These are phyloP conservation scores for Neurospora sp. DNA, from an alignment of 495 filamentous ascomycete genomes.

Conservation along the genomic window DNA sequence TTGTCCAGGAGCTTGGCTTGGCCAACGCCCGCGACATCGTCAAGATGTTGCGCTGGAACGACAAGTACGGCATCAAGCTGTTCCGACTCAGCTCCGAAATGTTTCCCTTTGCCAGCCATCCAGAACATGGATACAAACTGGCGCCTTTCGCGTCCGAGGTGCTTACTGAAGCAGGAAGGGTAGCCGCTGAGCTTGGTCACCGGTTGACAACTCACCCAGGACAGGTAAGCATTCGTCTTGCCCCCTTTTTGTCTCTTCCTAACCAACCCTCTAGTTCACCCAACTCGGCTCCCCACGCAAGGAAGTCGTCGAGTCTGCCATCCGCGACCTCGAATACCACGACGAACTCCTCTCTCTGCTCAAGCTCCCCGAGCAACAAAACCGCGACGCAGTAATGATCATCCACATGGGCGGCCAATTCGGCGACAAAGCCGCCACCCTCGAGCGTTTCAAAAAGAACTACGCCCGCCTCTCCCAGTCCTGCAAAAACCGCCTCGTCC, in stretches of 20 bases:
- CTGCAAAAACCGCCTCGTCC: constrained; percentile 71
- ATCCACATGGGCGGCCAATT: constrained; percentile 90
- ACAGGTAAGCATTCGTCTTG: constrained; percentile 37
- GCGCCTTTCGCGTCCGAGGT: constrained; percentile 75
- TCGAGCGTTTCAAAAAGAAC: constrained; percentile 73
- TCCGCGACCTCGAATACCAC: constrained; percentile 84
- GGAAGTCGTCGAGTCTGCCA: constrained; percentile 61
- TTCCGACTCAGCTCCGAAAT: constrained; percentile 88
- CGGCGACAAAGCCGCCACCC: constrained; percentile 73
- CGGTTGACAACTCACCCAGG: constrained; percentile 86
- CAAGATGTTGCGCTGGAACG: constrained; percentile 89
- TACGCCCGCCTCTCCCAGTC: constrained; percentile 51
- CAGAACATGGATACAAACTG: constrained; percentile 77
- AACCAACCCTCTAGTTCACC: constrained; percentile 48
- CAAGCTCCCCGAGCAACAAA: constrained; percentile 63
- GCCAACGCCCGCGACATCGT: constrained; percentile 73
- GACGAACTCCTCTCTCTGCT: constrained; percentile 75
- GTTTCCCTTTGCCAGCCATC: constrained; percentile 91
- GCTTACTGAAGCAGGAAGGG: constrained; percentile 63
- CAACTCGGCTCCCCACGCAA: constrained; percentile 73
- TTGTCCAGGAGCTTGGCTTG: constrained; percentile 67
- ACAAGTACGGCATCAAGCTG: constrained; percentile 86
- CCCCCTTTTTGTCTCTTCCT: not conserved
- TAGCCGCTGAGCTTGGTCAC: constrained; percentile 74
- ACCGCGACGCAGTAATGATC: constrained; percentile 90